Evolutionary conservation across 2,329 filamentous ascomycete species (phyloP).

Genomic region (Pyrenophora graminea): DNA sequence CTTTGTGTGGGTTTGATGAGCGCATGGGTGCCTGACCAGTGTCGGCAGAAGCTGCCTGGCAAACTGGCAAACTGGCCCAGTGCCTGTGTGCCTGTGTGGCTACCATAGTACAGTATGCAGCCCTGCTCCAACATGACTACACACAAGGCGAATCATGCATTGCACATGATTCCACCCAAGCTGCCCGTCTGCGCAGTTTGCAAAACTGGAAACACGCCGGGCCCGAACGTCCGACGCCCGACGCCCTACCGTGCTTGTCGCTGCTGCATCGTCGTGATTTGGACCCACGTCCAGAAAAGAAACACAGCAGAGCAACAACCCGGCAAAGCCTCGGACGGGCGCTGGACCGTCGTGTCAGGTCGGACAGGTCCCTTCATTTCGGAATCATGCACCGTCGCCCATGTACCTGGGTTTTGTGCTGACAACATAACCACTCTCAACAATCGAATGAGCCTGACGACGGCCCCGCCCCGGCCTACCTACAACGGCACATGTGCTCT

Average conservation of each 20-base stretch:
- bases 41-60: slow-evolving; percentile 35
- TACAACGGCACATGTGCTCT: slow-evolving; percentile 27
- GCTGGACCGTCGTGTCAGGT: slow-evolving; percentile 29
- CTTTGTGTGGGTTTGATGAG: slow-evolving; percentile 41
- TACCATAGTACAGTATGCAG: too few relatives aligned
- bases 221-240: background rate
- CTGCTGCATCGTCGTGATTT: slow-evolving; percentile 14
- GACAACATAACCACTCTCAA: slow-evolving; percentile 32
- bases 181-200: slow-evolving; percentile 19
- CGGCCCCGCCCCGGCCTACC: slow-evolving; percentile 32
- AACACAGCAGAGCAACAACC: slow-evolving; percentile 13
- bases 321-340: slow-evolving; percentile 17
- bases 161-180: slow-evolving; percentile 15
- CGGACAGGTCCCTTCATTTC: slow-evolving; percentile 48
- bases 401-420: slow-evolving; percentile 40
- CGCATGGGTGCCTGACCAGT: slow-evolving; percentile 36
- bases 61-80: slow-evolving; percentile 3
- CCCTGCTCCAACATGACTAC: background rate
- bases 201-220: slow-evolving; percentile 25
- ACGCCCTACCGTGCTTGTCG: too few relatives aligned
- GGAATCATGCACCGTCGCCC: slow-evolving; percentile 45
- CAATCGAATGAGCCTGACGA: slow-evolving; percentile 42
- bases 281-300: slow-evolving; percentile 24
- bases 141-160: slow-evolving; percentile 11
- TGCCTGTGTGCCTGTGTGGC: too few relatives aligned